Percentiles rank a stretch among this genome's conserved stretches.
phyloP scores from a whole-genome alignment of 2,329 filamentous ascomycete genomes.

The Trichoderma semiorbis region DNA sequence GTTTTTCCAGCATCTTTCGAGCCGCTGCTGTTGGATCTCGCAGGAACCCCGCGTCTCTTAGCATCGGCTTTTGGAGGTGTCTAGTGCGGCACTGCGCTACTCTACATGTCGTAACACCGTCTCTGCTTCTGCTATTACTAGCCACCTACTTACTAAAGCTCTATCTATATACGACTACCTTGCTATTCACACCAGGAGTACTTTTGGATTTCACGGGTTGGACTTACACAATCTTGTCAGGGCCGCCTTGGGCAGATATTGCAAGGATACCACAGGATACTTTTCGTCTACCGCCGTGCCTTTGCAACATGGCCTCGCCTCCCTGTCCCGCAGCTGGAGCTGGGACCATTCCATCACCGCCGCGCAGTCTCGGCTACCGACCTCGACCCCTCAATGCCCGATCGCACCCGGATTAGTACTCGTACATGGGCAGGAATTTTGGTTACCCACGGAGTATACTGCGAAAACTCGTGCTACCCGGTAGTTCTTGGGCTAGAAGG shows the following conservation, averaged over 20 bases:
- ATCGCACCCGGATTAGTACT: not conserved
- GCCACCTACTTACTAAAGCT: not conserved
- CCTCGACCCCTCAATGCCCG: conserved; percentile 9
- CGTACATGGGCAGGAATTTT: not conserved
- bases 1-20: not conserved
- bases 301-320: not conserved
- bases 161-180: not conserved
- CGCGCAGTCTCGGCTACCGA: conserved; percentile 2
- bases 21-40: not conserved
- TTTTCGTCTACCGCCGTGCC: not conserved
- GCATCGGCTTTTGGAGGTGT: not conserved
- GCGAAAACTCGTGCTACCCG: not conserved
- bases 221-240: not conserved
- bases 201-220: not conserved
- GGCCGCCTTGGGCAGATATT: not conserved
- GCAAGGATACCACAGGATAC: not conserved
- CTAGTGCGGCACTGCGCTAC: not conserved
- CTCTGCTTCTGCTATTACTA: not conserved
- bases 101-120: not conserved
- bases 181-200: not conserved
- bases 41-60: not conserved
- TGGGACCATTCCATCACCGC: not conserved
- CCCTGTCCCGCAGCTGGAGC: not conserved
- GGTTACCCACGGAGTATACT: not conserved
- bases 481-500: not conserved